Evolutionary conservation across 2,329 filamentous ascomycete genomes (phyloP).

Genomic region (Cladorrhinum sp.): DNA sequence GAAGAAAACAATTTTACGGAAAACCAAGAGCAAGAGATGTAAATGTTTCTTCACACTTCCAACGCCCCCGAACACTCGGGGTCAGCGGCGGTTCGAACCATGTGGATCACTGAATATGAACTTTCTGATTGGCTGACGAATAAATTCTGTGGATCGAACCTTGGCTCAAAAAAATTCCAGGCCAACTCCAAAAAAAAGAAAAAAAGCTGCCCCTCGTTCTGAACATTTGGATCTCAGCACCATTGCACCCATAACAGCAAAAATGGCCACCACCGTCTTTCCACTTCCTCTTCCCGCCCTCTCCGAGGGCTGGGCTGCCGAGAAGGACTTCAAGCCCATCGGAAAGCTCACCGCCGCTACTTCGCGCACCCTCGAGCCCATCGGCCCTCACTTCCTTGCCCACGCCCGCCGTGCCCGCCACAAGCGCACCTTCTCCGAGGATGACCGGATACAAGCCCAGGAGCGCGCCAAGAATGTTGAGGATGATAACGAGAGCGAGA

Average conservation of each 20-base stretch:
- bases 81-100: background rate
- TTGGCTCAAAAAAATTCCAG: slow-evolving; percentile 21
- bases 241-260: slow-evolving; percentile 27
- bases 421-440: slow-evolving; percentile 97
- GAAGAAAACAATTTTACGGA: background rate
- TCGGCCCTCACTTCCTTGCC: slow-evolving; percentile 95
- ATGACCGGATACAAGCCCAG: slow-evolving; percentile 95
- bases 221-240: slow-evolving; percentile 9
- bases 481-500: slow-evolving; percentile 80
- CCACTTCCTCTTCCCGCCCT: slow-evolving; percentile 69
- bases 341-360: slow-evolving; percentile 72
- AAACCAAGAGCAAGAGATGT: background rate
- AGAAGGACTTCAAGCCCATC: slow-evolving; percentile 88
- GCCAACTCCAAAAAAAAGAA: slow-evolving; percentile 4
- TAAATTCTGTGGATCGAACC: slow-evolving; percentile 4
- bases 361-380: slow-evolving; percentile 88
- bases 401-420: slow-evolving; percentile 94
- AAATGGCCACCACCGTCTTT: slow-evolving; percentile 66
- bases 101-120: slow-evolving; percentile 1
- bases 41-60: background rate
- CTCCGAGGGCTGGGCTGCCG: slow-evolving; percentile 75
- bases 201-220: slow-evolving; percentile 24
- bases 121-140: background rate
- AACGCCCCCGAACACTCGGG: background rate
- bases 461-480: slow-evolving; percentile 94